These are phyloP conservation scores for Candida ascalaphidarum DNA, from an alignment of 805 yeast species.

Conservation along the genomic window DNA sequence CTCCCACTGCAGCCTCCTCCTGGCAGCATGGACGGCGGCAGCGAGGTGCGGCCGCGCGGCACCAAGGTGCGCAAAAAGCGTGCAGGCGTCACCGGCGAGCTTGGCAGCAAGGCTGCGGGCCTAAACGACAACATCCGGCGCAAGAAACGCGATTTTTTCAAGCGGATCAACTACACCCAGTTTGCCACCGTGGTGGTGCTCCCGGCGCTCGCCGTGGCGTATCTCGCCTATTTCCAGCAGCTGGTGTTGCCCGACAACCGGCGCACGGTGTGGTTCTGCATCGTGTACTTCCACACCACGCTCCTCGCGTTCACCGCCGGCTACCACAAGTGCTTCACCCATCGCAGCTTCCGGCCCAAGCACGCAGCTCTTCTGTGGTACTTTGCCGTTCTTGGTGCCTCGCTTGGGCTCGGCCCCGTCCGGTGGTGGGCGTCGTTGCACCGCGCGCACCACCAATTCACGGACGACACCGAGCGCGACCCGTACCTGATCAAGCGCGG, in stretches of 20 bases:
- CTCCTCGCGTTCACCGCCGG: conserved; percentile 33
- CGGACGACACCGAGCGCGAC: conserved; percentile 77
- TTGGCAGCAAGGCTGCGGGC: conserved; percentile 14
- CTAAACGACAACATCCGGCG: conserved; percentile 26
- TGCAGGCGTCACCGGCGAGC: no score
- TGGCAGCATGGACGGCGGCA: neutral
- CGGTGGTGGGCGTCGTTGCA: conserved; percentile 79
- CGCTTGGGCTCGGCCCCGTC: conserved; percentile 69
- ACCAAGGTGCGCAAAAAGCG: conserved; percentile 3
- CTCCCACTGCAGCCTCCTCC: conserved; percentile 1
- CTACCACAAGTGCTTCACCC: conserved; percentile 35
- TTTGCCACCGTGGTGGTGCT: conserved; percentile 24
- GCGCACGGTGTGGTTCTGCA: conserved; percentile 21
- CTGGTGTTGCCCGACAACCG: neutral
- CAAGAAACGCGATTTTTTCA: conserved; percentile 26
- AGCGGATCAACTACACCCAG: conserved; percentile 27
- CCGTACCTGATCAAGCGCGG: conserved; percentile 84
- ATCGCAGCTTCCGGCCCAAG: conserved; percentile 24
- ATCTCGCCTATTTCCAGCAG: conserved; percentile 5
- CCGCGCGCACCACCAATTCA: conserved; percentile 82
- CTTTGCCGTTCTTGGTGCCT: conserved; percentile 56
- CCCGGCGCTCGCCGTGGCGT: conserved; percentile 21
- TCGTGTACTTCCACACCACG: conserved; percentile 26
- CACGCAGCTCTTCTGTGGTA: conserved; percentile 31
- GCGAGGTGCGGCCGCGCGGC: conserved; percentile 1